phyloP scores from a whole-genome alignment of 2,329 filamentous ascomycete genomes.

The Neopestalotiopsis sp. region DNA sequence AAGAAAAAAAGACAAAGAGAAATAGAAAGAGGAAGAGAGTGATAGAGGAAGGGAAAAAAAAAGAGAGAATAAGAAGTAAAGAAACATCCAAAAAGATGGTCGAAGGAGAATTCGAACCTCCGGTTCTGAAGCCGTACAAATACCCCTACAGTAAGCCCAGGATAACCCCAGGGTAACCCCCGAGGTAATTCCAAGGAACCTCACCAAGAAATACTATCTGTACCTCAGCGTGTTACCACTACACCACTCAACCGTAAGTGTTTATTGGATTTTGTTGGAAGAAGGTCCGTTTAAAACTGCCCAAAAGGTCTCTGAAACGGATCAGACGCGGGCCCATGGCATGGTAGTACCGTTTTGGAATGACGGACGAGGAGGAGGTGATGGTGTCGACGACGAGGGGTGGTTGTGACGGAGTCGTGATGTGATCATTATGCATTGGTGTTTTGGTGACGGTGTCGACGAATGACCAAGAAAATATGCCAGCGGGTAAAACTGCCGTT shows the following conservation, averaged over 20 bases:
- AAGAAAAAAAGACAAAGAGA: no score
- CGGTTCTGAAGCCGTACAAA: not conserved
- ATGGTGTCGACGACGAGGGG: no score
- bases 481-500: no score
- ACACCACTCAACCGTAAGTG: constrained; percentile 10
- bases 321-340: not conserved
- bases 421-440: no score
- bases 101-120: constrained; percentile 7
- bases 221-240: constrained; percentile 9
- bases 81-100: not conserved
- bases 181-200: not conserved
- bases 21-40: not conserved
- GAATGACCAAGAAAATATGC: no score
- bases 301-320: not conserved
- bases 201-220: not conserved
- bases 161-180: not conserved
- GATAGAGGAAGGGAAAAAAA: not conserved
- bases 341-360: not conserved
- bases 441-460: no score
- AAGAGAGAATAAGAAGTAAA: not conserved
- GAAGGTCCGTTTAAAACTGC: not conserved
- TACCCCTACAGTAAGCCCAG: not conserved
- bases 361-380: not conserved
- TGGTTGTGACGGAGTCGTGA: no score
- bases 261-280: not conserved